Conservation (phyloP, 2,329 filamentous ascomycete species). For the Fusarium falciforme region DNA sequence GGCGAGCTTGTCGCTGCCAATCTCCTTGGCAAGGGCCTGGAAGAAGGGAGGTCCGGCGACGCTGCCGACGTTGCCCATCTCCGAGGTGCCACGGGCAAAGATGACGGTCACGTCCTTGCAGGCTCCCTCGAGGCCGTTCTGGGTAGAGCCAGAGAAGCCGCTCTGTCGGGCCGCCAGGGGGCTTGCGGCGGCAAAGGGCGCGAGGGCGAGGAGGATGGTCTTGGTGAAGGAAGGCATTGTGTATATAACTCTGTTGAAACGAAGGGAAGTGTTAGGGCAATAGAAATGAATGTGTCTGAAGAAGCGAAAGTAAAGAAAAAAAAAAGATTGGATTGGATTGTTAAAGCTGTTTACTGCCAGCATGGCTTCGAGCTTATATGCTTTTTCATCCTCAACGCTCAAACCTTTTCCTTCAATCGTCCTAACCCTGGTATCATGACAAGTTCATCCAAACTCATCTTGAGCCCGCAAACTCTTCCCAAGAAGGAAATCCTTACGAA, state of each 20-base stretch:
- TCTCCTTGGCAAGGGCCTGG: slow-evolving; percentile 52
- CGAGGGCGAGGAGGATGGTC: slow-evolving; percentile 35
- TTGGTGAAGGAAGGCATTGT: slow-evolving; percentile 36
- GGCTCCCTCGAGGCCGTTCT: slow-evolving; percentile 39
- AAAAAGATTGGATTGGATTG: slow-evolving; percentile 20
- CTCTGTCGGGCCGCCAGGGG: slow-evolving; percentile 32
- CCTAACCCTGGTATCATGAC: not conserved
- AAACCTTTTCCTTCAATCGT: slow-evolving; percentile 7
- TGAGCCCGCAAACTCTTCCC: slow-evolving; percentile 32
- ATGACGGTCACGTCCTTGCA: slow-evolving; percentile 60
- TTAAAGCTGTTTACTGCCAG: not conserved
- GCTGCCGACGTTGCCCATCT: slow-evolving; percentile 63
- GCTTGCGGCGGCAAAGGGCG: slow-evolving; percentile 37
- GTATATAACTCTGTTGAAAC: not conserved
- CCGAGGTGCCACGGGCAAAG: slow-evolving; percentile 67
- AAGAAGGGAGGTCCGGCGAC: slow-evolving; percentile 63
- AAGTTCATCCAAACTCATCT: slow-evolving; percentile 6
- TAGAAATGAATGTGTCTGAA: slow-evolving; percentile 4
- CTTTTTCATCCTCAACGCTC: slow-evolving; percentile 22
- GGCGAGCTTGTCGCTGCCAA: slow-evolving; percentile 58
- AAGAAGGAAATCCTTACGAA: slow-evolving; percentile 28
- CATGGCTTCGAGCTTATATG: slow-evolving; percentile 9
- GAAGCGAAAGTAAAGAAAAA: slow-evolving; percentile 5
- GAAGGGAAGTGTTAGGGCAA: slow-evolving; percentile 5
- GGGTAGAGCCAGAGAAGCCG: slow-evolving; percentile 30